Base-by-base conservation (phyloP, 371 early-diverging fungal genomes). In the Gilbertella persicaria region DNA sequence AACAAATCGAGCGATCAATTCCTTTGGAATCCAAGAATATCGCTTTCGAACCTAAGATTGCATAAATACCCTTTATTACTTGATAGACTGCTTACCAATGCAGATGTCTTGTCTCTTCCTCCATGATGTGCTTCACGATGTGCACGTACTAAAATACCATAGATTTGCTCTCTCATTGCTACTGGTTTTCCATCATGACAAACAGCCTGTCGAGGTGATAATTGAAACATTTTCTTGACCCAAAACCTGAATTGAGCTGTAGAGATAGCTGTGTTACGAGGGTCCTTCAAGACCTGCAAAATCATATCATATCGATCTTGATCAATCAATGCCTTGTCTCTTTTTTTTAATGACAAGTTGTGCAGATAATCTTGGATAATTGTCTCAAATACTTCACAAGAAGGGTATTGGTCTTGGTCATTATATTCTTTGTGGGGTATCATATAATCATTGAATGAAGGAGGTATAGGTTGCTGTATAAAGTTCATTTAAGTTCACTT, bases 141-240 rank as follows among this genome's bases (percentile, higher is more conserved):
- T 28, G 82, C 82, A 47, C 72, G 69, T 14, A 82, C 78, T 12
- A 84, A 60, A 28, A 84, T 82, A 24, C 65, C 72, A 52, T 84
- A 84, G 10, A 84, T 76, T 35, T 82, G 70, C 45, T 81, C 84
- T 24, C 77, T 72, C 63, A 78, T 82, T 19, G 84, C 82, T 2
- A 84, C 80, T 0, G 82, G 82, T 24, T 83, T 83, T 12, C 78
- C 73, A 20, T 72, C 74, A 48, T 83, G 84, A 44, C 76, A 81
- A 21, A 83, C 78, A 20, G 71, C 53, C 6, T 76, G 63, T 23
- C 71, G 68, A 20, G 73, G 50, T 9, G 60, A 58, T 4, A 84
- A 67, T 35, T 75, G 76, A 50, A 84, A 84, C 84, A 84, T 84
- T 49, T 82, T 84, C 47, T 84, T 84, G n/a, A 79, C 84, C 82